These are phyloP conservation scores for Davidsoniella eucalypti DNA, from an alignment of 2,329 filamentous ascomycete genomes.

Conservation along the genomic window DNA sequence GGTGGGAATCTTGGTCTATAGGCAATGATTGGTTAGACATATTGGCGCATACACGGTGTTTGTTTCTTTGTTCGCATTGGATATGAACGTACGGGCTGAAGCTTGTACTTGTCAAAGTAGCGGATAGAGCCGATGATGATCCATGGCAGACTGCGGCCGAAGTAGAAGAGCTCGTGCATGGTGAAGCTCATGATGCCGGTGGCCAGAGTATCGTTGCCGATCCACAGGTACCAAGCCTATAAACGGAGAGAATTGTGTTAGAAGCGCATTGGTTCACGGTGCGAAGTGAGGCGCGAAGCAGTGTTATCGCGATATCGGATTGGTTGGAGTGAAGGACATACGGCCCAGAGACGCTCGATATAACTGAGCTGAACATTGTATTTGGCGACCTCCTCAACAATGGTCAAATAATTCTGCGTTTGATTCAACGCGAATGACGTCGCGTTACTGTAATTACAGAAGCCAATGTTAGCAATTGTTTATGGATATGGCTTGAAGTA, in stretches of 20 bases:
- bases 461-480: constrained; percentile 1
- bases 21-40: neutral
- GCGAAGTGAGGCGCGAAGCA: neutral
- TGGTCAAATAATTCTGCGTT: constrained; percentile 33
- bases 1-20: constrained; percentile 67
- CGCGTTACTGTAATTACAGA: constrained; percentile 27
- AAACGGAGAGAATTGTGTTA: constrained; percentile 8
- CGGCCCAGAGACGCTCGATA: constrained; percentile 76
- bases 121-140: constrained; percentile 82
- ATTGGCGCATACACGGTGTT: neutral
- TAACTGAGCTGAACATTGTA: constrained; percentile 77
- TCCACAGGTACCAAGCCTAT: constrained; percentile 83
- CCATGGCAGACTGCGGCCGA: constrained; percentile 79
- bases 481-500: neutral
- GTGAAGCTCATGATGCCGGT: constrained; percentile 95
- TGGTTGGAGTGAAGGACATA: constrained; percentile 24
- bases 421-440: constrained; percentile 32
- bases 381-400: constrained; percentile 47
- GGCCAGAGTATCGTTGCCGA: constrained; percentile 92
- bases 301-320: constrained; percentile 8
- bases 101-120: constrained; percentile 84
- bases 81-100: constrained; percentile 53
- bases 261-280: neutral
- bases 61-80: neutral
- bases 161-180: constrained; percentile 91